These are phyloP conservation scores for Groenewaldozyma salmanticensis DNA, from an alignment of 805 yeast genomes.

Conservation along the genomic window DNA sequence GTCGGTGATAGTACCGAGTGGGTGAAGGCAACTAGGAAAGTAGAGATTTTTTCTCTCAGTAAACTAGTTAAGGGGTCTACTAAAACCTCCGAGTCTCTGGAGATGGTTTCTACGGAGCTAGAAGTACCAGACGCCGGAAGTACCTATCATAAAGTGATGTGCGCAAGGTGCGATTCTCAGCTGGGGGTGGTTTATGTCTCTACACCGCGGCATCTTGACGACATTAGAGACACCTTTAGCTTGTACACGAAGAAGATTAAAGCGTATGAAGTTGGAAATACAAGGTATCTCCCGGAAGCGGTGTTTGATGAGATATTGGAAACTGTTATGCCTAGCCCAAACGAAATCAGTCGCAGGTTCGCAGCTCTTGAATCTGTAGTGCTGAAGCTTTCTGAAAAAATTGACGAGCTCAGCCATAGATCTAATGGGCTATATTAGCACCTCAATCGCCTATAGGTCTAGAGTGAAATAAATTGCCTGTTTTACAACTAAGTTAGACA, in stretches of 20 bases:
- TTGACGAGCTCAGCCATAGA: not conserved
- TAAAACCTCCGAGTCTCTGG: slow-evolving; percentile 12
- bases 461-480: too few relatives aligned
- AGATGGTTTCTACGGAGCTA: slow-evolving; percentile 4
- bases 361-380: slow-evolving; percentile 13
- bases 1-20: slow-evolving; percentile 21
- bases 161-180: slow-evolving; percentile 14
- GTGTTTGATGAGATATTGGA: slow-evolving; percentile 1
- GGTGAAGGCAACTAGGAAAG: slow-evolving; percentile 16
- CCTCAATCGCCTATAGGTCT: too few relatives aligned
- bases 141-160: slow-evolving; percentile 16
- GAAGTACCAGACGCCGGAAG: slow-evolving; percentile 16
- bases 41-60: slow-evolving; percentile 16
- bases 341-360: slow-evolving; percentile 10
- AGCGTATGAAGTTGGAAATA: slow-evolving; percentile 19
- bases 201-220: slow-evolving; percentile 20
- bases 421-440: too few relatives aligned
- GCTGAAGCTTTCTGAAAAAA: slow-evolving; percentile 5
- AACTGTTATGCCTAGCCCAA: slow-evolving; percentile 10
- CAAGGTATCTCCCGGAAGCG: too few relatives aligned
- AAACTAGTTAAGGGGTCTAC: too few relatives aligned
- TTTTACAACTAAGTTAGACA: too few relatives aligned
- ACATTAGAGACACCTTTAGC: slow-evolving; percentile 18
- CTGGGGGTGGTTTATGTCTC: slow-evolving; percentile 20
- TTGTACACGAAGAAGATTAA: slow-evolving; percentile 15